Percentiles rank a stretch among this genome's conserved stretches.
Evolutionary conservation across 345 rosid species (phyloP).

Genomic region (Sisymbrium irio): DNA sequence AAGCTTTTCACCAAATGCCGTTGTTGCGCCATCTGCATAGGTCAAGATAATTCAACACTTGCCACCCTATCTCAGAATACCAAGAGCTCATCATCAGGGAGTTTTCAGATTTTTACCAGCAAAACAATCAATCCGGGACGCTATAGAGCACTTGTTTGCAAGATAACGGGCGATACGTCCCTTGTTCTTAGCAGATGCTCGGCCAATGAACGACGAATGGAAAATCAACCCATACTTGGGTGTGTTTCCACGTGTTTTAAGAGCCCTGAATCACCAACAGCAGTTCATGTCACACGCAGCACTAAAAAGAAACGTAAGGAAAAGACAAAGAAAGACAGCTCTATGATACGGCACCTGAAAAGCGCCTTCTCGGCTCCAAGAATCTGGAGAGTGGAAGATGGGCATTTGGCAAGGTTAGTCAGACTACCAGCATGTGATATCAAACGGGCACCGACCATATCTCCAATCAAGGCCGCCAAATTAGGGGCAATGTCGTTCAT

Average conservation of each 20-base stretch:
- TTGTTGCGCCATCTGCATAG: conserved; percentile 53
- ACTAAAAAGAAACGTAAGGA: background rate
- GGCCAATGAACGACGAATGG: conserved; percentile 95
- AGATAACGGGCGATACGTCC: conserved; percentile 97
- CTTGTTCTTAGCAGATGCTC: conserved; percentile 92
- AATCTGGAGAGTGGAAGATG: conserved; percentile 98
- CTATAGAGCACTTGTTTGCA: conserved; percentile 97
- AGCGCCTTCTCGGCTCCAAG: conserved; percentile 98
- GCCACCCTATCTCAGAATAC: background rate
- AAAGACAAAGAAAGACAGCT: background rate
- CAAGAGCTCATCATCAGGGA: background rate
- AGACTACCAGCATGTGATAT: conserved; percentile 99
- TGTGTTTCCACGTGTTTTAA: conserved; percentile 94
- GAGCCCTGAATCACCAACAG: conserved; percentile 54
- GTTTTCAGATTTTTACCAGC: conserved; percentile 48
- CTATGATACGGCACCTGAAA: conserved; percentile 60
- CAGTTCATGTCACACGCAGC: background rate
- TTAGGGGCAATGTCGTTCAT: conserved; percentile 97
- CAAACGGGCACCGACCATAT: conserved; percentile 92
- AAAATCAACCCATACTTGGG: conserved; percentile 97
- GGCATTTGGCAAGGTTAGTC: conserved; percentile 94
- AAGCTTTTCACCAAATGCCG: conserved; percentile 85
- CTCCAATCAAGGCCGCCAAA: conserved; percentile 92
- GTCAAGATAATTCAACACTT: background rate
- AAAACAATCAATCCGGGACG: conserved; percentile 97